These are phyloP conservation scores for Rhizopogon sp. DNA, from an alignment of 768 basidiomycete species.

Conservation along the genomic window DNA sequence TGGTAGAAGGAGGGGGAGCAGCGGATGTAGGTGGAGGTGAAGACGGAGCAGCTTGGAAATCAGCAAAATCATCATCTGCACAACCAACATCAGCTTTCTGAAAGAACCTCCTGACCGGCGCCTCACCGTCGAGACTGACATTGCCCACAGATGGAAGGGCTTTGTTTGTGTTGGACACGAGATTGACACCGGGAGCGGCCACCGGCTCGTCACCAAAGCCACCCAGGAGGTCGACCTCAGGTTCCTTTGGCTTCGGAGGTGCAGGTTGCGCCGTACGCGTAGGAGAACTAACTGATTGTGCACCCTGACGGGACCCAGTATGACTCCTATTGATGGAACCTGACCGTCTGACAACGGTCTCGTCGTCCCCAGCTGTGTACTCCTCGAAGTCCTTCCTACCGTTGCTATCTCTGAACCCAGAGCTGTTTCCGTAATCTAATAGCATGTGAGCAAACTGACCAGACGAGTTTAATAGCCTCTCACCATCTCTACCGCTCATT, in stretches of 20 bases:
- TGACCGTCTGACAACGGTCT: conserved; percentile 39
- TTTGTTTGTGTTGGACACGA: conserved; percentile 19
- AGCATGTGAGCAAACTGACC: conserved; percentile 11
- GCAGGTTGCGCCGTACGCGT: conserved; percentile 21
- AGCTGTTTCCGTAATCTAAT: conserved; percentile 35
- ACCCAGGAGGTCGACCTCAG: conserved; percentile 71
- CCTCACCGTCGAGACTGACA: conserved; percentile 22
- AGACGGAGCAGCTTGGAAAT: conserved; percentile 74
- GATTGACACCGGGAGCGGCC: conserved; percentile 12
- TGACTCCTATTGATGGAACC: conserved; percentile 32
- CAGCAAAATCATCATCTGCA: conserved; percentile 78
- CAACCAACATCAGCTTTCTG: conserved; percentile 8
- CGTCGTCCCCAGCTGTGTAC: conserved; percentile 95
- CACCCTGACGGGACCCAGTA: conserved; percentile 36
- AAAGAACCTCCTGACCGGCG: not conserved
- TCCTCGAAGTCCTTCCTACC: conserved; percentile 74
- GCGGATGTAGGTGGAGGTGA: conserved; percentile 24
- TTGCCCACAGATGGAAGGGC: conserved; percentile 23
- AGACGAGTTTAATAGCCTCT: conserved; percentile 11
- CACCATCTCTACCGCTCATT: conserved; percentile 36
- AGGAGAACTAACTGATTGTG: conserved; percentile 12
- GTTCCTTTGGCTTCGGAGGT: conserved; percentile 38
- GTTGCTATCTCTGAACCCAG: conserved; percentile 56
- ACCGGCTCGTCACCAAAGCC: conserved; percentile 59
- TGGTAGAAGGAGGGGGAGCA: conserved; percentile 32